Evolutionary conservation across 768 basidiomycete species (phyloP).

Genomic region (Panaeolus cyanescens): DNA sequence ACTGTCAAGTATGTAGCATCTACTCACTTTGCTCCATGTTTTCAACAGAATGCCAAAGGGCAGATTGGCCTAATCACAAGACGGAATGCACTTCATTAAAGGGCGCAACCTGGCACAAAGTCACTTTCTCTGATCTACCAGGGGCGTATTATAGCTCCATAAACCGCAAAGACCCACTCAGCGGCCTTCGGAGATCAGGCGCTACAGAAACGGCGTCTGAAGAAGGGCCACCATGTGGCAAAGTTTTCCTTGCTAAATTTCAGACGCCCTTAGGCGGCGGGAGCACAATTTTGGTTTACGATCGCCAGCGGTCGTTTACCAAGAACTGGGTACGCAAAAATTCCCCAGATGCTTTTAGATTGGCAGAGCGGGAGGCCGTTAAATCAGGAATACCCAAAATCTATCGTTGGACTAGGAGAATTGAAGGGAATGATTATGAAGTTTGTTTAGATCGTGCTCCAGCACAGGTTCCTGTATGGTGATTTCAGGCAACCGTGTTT

Average conservation of each 20-base stretch:
- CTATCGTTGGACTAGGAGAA: slow-evolving; percentile 19
- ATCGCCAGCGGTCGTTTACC: slow-evolving; percentile 39
- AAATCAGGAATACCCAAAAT: slow-evolving; percentile 17
- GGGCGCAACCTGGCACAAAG: slow-evolving; percentile 37
- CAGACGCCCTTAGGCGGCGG: slow-evolving; percentile 24
- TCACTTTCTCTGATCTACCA: slow-evolving; percentile 21
- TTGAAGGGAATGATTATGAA: slow-evolving; percentile 15
- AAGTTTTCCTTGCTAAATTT: slow-evolving; percentile 41
- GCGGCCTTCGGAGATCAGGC: not conserved
- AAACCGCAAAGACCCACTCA: slow-evolving; percentile 23
- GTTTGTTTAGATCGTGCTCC: slow-evolving; percentile 21
- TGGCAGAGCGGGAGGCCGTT: slow-evolving; percentile 5
- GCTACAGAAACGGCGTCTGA: slow-evolving; percentile 25
- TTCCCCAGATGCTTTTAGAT: slow-evolving; percentile 9
- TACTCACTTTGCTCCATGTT: not conserved
- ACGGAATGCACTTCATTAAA: slow-evolving; percentile 34
- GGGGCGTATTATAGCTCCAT: slow-evolving; percentile 8
- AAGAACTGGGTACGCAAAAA: slow-evolving; percentile 24
- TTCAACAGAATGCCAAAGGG: slow-evolving; percentile 37
- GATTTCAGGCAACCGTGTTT: not conserved
- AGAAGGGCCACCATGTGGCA: slow-evolving; percentile 28
- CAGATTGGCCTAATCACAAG: slow-evolving; percentile 44
- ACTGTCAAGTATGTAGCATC: not conserved
- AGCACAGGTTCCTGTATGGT: slow-evolving; percentile 16
- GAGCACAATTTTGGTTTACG: slow-evolving; percentile 36